Evolutionary conservation across 768 basidiomycete genomes (phyloP).

Genomic region (Astraeus odoratus): DNA sequence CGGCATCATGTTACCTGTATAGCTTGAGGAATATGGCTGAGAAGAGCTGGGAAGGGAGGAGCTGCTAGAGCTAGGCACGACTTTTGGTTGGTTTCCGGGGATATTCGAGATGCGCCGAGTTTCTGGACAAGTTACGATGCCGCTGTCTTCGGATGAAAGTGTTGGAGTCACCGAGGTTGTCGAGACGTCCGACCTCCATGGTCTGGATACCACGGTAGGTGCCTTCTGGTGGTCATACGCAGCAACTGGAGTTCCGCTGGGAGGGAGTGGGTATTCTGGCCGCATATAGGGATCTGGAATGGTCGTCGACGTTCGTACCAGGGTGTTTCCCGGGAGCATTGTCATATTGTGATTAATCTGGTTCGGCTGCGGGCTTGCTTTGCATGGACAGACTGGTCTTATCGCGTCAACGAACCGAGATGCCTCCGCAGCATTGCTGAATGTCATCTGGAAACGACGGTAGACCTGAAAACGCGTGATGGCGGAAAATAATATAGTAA

Average conservation of each 20-base stretch:
- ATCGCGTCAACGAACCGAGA: slow-evolving; percentile 56
- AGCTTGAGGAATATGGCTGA: slow-evolving; percentile 23
- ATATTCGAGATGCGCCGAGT: slow-evolving; percentile 8
- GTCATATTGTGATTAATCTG: slow-evolving; percentile 14
- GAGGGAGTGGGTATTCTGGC: no score
- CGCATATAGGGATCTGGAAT: neutral
- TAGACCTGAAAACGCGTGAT: slow-evolving; percentile 41
- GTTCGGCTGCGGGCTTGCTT: slow-evolving; percentile 39
- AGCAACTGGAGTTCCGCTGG: neutral
- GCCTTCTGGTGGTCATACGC: slow-evolving; percentile 3
- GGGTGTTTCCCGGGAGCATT: slow-evolving; percentile 6
- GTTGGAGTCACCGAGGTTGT: slow-evolving; percentile 4
- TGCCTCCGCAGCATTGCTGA: slow-evolving; percentile 42
- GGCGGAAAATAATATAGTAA: neutral
- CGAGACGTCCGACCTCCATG: neutral
- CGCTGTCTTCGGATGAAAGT: slow-evolving; percentile 22
- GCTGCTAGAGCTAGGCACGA: slow-evolving; percentile 1
- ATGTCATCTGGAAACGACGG: slow-evolving; percentile 73
- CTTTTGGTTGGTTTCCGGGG: slow-evolving; percentile 1
- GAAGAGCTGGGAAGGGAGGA: slow-evolving; percentile 28
- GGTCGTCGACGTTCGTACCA: slow-evolving; percentile 10
- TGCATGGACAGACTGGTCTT: slow-evolving; percentile 68
- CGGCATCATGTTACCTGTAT: slow-evolving; percentile 19
- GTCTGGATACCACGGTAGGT: neutral
- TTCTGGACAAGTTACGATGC: slow-evolving; percentile 24